These are phyloP conservation scores for Metschnikowia borealis DNA, from an alignment of 805 yeast species.

Conservation along the genomic window DNA sequence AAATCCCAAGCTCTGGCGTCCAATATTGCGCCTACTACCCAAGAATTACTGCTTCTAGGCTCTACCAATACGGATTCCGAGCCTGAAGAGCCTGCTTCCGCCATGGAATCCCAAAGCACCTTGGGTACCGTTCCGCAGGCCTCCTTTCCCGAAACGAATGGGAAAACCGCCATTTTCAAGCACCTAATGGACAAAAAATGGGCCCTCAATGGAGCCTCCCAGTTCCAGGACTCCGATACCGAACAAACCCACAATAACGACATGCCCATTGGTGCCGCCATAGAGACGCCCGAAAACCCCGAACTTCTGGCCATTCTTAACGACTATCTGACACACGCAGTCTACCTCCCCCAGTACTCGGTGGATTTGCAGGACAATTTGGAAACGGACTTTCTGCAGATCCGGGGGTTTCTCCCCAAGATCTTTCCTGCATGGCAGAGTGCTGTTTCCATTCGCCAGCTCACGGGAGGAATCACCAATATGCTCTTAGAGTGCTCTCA, in stretches of 20 bases:
- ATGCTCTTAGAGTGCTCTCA: constrained; percentile 50
- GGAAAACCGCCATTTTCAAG: not conserved
- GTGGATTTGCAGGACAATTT: constrained; percentile 37
- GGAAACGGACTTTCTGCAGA: constrained; percentile 32
- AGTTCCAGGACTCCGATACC: constrained; percentile 1
- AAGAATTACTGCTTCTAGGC: not conserved
- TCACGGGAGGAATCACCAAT: constrained; percentile 64
- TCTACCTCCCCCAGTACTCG: constrained; percentile 44
- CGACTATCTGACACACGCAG: constrained; percentile 43
- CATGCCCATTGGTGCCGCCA: constrained; percentile 3
- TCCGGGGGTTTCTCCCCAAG: constrained; percentile 35
- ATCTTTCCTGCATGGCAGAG: constrained; percentile 45
- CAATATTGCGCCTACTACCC: not conserved
- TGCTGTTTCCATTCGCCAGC: constrained; percentile 36
- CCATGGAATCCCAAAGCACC: not conserved
- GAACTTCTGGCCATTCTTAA: constrained; percentile 15
- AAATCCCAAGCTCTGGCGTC: not conserved
- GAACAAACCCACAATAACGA: not conserved
- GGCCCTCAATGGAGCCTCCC: not conserved
- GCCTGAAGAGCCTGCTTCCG: not conserved
- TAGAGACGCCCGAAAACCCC: not conserved
- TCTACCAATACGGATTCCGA: not conserved
- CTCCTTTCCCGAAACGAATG: no score
- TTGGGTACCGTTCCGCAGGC: not conserved
- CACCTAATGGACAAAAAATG: not conserved